phyloP scores from a whole-genome alignment of 495 filamentous ascomycete species.

The Lasiosphaeria hispida region DNA sequence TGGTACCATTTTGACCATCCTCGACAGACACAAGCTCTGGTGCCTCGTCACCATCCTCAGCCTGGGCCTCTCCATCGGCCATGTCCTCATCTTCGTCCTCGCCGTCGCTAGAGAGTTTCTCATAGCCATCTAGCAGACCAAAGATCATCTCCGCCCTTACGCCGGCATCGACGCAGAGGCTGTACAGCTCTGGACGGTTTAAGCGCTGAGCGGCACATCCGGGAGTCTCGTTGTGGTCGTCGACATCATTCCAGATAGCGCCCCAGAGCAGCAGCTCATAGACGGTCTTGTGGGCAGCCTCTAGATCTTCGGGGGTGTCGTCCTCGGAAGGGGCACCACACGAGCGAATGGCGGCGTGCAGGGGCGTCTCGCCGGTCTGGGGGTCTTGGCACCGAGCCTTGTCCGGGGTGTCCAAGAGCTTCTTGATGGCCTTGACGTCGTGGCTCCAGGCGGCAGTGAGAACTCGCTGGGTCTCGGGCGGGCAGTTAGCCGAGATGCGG shows the following conservation, averaged over 20 bases:
- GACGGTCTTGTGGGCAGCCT: slow-evolving; percentile 63
- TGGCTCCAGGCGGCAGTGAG: slow-evolving; percentile 83
- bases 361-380: slow-evolving; percentile 78
- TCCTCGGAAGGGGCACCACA: slow-evolving; percentile 56
- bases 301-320: slow-evolving; percentile 44
- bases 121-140: slow-evolving; percentile 72
- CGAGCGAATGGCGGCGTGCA: slow-evolving; percentile 87
- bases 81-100: slow-evolving; percentile 58
- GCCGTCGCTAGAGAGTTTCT: slow-evolving; percentile 61
- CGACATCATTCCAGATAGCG: slow-evolving; percentile 96
- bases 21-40: slow-evolving; percentile 28
- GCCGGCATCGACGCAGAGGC: slow-evolving; percentile 84
- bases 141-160: slow-evolving; percentile 87
- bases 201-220: slow-evolving; percentile 80
- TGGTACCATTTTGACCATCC: slow-evolving; percentile 8
- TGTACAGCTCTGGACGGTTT: slow-evolving; percentile 70
- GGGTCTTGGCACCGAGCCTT: slow-evolving; percentile 77
- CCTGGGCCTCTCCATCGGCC: slow-evolving; percentile 23
- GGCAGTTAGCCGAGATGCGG: slow-evolving; percentile 48
- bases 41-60: slow-evolving; percentile 41
- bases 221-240: slow-evolving; percentile 81
- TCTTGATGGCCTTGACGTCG: slow-evolving; percentile 69
- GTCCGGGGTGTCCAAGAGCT: slow-evolving; percentile 62
- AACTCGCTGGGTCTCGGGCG: slow-evolving; percentile 50
- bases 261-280: slow-evolving; percentile 78